Percentiles rank a stretch among this genome's conserved stretches.
Evolutionary conservation across 2,329 filamentous ascomycete species (phyloP).

Genomic region (Venturiaceae sp.): DNA sequence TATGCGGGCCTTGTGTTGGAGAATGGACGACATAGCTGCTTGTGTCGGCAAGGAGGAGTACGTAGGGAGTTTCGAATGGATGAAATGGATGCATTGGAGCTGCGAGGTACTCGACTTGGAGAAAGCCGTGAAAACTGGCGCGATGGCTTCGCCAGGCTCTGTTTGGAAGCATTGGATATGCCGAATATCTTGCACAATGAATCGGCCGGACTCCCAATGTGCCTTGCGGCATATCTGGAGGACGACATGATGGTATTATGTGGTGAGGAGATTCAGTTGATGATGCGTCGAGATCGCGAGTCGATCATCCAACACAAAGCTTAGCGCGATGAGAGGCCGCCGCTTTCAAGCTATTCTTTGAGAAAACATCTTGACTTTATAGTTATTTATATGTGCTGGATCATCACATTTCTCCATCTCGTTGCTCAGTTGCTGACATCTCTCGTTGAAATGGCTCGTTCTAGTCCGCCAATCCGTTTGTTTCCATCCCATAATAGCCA

Average conservation of each 20-base stretch:
- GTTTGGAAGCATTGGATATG: constrained; percentile 1
- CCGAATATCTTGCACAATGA: constrained; percentile 6
- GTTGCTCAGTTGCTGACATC: no score
- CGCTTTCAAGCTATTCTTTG: no score
- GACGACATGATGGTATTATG: constrained; percentile 3
- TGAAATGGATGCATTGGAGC: not conserved
- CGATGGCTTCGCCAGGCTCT: not conserved
- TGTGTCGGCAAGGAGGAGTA: not conserved
- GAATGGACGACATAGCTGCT: not conserved
- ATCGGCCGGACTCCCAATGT: not conserved
- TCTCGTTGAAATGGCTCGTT: no score
- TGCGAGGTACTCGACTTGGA: not conserved
- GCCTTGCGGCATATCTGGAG: constrained; percentile 2
- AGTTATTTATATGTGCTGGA: no score
- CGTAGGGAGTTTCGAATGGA: not conserved
- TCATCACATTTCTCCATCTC: no score
- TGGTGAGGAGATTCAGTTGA: not conserved
- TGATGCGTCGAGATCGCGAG: no score
- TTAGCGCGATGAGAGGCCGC: no score
- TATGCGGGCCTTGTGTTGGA: not conserved
- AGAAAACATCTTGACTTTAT: no score
- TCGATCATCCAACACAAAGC: no score
- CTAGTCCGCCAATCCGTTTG: no score
- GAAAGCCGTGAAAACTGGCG: not conserved
- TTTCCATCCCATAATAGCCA: no score